Evolutionary conservation across 1,139 yeast species (phyloP), one percentile per base, ranked within the genome.

Genomic region (Kodamaea sp.): DNA sequence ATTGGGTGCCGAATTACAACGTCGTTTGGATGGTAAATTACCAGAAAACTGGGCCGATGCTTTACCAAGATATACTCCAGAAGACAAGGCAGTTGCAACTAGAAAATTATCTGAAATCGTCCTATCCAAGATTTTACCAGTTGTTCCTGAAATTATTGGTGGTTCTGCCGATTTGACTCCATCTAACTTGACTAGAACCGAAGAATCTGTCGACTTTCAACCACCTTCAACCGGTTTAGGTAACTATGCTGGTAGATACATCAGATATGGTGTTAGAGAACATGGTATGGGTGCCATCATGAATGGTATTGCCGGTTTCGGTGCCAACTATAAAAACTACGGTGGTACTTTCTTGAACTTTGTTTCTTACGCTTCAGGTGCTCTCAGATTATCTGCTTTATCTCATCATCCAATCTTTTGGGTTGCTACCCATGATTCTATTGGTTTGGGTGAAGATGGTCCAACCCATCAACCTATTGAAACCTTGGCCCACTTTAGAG

Each of bases 401-500:
- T 87, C 97, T 45, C 92, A 92, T 58, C 92, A 83, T 68, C 96
- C 95, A 55, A 84, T 88, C 55, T 81, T 87, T 63, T 89, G 96
- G 95, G 95, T 92, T 50, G 97, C 97, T 48, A 92, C 98, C 52
- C 98, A 92, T 72, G 98, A 92, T 72, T 92, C 98, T 41, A 92
- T 92, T 62, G 98, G 98, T 73, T 79, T 92, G 55, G 98, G 98
- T 74, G 98, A 92, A 78, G 98, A 92, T 65, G 98, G 98, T 63
- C 98, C 98, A 67, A 92, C 98, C 63, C 98, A 92, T 73, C 98
- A 92, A 78, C 99, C 99, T 69, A 88, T 92, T 58, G 99, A 92
- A 79, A 92, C 98, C 48, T 75, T 92, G 65, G 96, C 97, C 47
- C 98, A 92, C 71, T 81, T 94, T 72, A 88, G 99, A 79, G 96